Percentiles rank a stretch among this genome's conserved stretches.
These are phyloP conservation scores for Epichloe amarillans DNA, from an alignment of 2,329 filamentous ascomycete genomes.

Conservation along the genomic window DNA sequence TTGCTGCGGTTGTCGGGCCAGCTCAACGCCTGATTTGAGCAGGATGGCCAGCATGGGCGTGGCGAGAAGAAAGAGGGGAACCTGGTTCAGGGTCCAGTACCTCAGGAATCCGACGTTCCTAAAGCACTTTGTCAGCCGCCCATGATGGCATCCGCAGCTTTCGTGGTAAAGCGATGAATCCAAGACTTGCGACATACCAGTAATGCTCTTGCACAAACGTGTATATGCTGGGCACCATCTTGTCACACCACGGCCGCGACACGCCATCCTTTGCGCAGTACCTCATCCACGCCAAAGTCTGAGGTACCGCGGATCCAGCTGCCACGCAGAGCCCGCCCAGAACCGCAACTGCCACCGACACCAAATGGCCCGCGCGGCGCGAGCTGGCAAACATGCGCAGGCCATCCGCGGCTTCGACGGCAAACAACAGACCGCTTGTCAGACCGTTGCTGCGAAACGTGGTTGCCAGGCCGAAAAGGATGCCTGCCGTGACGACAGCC, in stretches of 20 bases:
- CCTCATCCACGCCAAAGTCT: conserved; percentile 57
- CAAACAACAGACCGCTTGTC: conserved; percentile 65
- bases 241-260: conserved; percentile 60
- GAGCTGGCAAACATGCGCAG: conserved; percentile 13
- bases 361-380: conserved; percentile 25
- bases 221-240: conserved; percentile 73
- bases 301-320: conserved; percentile 56
- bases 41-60: conserved; percentile 58
- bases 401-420: conserved; percentile 40
- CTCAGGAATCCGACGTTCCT: conserved; percentile 80
- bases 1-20: conserved; percentile 14
- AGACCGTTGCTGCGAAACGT: conserved; percentile 76
- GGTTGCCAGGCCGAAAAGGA: conserved; percentile 58
- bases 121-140: background rate
- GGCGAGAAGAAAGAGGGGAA: conserved; percentile 79
- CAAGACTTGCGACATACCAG: conserved; percentile 50
- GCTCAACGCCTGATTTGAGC: conserved; percentile 41
- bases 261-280: conserved; percentile 41
- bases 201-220: conserved; percentile 79
- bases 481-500: conserved; percentile 47
- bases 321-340: conserved; percentile 56
- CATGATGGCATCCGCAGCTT: background rate
- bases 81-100: conserved; percentile 81
- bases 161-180: background rate
- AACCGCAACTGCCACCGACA: conserved; percentile 44